Evolutionary conservation across 1,284 basidiomycete genomes (phyloP).

Genomic region (Ganoderma lucidum): DNA sequence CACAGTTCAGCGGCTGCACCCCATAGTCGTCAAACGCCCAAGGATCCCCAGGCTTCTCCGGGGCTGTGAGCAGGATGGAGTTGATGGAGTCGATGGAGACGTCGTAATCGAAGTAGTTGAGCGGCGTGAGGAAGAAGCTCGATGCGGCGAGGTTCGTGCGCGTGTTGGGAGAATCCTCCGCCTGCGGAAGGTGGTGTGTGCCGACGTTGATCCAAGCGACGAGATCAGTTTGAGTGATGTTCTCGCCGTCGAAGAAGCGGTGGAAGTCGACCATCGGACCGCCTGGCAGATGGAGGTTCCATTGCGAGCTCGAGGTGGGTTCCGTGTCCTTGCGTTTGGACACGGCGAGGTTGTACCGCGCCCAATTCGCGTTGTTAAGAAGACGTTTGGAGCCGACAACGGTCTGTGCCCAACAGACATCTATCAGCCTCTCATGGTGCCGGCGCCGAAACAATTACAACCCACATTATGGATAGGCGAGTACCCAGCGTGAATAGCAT

Average conservation of each 20-base stretch:
- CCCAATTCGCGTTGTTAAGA: conserved; percentile 69
- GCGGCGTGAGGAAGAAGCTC: conserved; percentile 65
- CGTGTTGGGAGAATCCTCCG: conserved; percentile 68
- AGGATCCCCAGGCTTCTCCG: conserved; percentile 46
- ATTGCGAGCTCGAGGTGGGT: conserved; percentile 60
- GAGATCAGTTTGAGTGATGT: conserved; percentile 65
- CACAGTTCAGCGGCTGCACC: conserved; percentile 55
- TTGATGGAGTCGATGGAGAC: conserved; percentile 64
- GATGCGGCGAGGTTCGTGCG: conserved; percentile 67
- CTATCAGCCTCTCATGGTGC: neutral
- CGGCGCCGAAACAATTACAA: conserved; percentile 12
- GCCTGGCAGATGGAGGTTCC: conserved; percentile 71
- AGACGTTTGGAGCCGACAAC: conserved; percentile 65
- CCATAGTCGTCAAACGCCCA: conserved; percentile 62
- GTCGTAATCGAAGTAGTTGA: conserved; percentile 73
- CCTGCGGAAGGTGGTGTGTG: conserved; percentile 68
- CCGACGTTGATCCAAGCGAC: conserved; percentile 74
- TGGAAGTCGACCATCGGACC: conserved; percentile 67
- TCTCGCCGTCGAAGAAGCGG: conserved; percentile 70
- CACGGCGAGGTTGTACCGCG: conserved; percentile 68
- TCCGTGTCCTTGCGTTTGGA: conserved; percentile 67
- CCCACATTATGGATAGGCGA: conserved; percentile 59
- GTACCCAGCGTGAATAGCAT: conserved; percentile 62
- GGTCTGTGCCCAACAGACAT: conserved; percentile 47
- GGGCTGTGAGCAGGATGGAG: conserved; percentile 57